Evolutionary conservation across 805 yeast genomes (phyloP), one percentile per base, ranked within the genome.

Genomic region (Monosporozyma servazzii): DNA sequence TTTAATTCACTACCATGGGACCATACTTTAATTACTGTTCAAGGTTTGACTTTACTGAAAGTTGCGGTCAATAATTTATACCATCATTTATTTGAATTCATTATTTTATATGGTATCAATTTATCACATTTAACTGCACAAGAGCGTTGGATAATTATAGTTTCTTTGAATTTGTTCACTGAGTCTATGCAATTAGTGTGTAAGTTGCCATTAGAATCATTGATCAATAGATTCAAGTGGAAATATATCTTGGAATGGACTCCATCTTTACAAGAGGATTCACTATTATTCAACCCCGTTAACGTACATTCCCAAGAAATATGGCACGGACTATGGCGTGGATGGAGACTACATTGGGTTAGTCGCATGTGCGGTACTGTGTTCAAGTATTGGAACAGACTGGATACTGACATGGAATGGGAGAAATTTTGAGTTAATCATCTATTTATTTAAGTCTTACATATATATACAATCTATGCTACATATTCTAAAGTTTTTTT

Each of bases 321-420:
- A 41, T 52, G 54, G 54, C 42, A 37, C 7, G 74, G 77, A 1
- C 65, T 84, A 25, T 90, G 87, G 75, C 78, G 91, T 58, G 99
- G 98, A 37, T 91, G 98, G 98, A 79, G 88, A 65, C 82, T 88
- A 42, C 95, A 95, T 29, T 73, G 86, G 10, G 66, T 88, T 52
- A 88, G 91, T 54, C 78, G 87, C 3, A 66, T 86, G 47, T 93
- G 96, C 10, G 82, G 84, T 48, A 91, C 95, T 85, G 90, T 96
- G 1, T 75, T 86, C 57, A 75, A 78, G 49, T 69, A 85, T 49
- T 62, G 84, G 56, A 76, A 73, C 56, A 74, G 71, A 52, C 78
- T 80, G 20, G 78, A 73, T 43, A 71, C 70, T 37, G 72, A 66
- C 51, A 59, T 64, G 27, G 66, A 67, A 51, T 66, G 63, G 46